Base-by-base conservation (phyloP, 495 filamentous ascomycete genomes). In the Schizothecium vesticola region DNA sequence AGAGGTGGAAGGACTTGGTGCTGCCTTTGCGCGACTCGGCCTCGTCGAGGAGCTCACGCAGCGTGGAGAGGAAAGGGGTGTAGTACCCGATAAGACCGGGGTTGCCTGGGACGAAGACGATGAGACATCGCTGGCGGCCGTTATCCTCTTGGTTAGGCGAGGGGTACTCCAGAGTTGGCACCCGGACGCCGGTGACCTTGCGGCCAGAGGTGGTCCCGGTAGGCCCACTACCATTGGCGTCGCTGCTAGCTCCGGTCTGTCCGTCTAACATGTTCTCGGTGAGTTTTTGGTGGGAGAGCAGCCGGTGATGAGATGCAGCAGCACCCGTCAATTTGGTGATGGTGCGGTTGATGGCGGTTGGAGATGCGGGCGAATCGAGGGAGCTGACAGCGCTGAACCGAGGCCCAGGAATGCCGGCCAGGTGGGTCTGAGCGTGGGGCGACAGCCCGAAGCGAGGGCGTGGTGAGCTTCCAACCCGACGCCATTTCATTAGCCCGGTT, bases 11-110 rank as follows among this genome's bases (percentile, higher is more conserved):
- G 7, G 67, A 9, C 2, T 24, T 19, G 36, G 22, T 61, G n/a
- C 36, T 58, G 4, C 55, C 28, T 2, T 56, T 43, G 13, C 36
- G 26, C 0, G 70, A 61, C 22, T 76, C 65, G 29, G 56, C 67
- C 31, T 75, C 73, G 28, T 81, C 67, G 64, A 83, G 67, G 22
- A 81, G 71, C 22, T 67, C 33, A 13, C 78, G 67, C n/a, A 87
- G 73, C 58, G 80, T 70, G 23, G 77, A 59, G 78, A 87, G 82
- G 77, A 96, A 97, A 1, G 85, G 81, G 43, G 83, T 76, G 78
- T 97, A 98, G 82, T 93, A 97, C 31, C 79, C 80, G 59, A 97
- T 88, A 36, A 97, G 80, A 0, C 94, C 94, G 11, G 94, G 94
- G 69, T 97, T 97, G 19, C 94, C 94, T 28, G 92, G 83, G 56